Conservation (phyloP, 371 early-diverging fungal genomes). For the Mucor piriformis region DNA sequence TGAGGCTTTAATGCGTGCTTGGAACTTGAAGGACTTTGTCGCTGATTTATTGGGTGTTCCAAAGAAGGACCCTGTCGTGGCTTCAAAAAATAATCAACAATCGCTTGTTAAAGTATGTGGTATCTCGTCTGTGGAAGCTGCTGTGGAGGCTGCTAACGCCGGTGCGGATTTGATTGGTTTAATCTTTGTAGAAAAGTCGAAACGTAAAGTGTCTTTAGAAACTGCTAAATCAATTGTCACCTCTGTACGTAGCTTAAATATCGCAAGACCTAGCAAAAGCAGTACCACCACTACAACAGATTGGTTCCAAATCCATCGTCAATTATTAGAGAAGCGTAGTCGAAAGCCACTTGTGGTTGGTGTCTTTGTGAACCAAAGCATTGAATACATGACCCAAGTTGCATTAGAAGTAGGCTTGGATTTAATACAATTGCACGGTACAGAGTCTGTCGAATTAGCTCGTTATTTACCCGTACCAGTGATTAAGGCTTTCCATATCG, state of each 20-base stretch:
- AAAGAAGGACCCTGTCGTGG: conserved; percentile 35
- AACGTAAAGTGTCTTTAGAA: conserved; percentile 64
- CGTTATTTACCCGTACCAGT: conserved; percentile 80
- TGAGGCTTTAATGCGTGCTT: conserved; percentile 92
- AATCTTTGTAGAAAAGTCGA: conserved; percentile 82
- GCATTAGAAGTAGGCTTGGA: conserved; percentile 76
- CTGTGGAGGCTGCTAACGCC: conserved; percentile 71
- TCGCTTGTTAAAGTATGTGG: conserved; percentile 92
- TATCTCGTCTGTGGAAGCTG: conserved; percentile 80
- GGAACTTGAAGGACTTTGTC: conserved; percentile 77
- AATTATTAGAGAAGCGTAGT: conserved; percentile 45
- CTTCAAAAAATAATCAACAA: conserved; percentile 1
- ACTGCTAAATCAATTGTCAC: conserved; percentile 67
- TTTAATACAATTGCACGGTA: conserved; percentile 92
- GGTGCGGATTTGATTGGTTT: conserved; percentile 92
- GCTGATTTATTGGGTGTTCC: conserved; percentile 60
- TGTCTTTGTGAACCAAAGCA: conserved; percentile 87
- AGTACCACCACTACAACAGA: conserved; percentile 25
- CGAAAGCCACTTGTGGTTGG: conserved; percentile 86
- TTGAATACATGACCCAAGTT: conserved; percentile 75
- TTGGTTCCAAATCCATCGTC: conserved; percentile 65
- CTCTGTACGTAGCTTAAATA: conserved; percentile 55
- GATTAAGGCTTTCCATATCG: conserved; percentile 90
- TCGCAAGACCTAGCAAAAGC: conserved; percentile 6
- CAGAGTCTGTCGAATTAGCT: conserved; percentile 69